Evolutionary conservation across 1,284 basidiomycete genomes (phyloP), one percentile per base, ranked within the genome.

Genomic region (Taiwanofungus camphoratus): DNA sequence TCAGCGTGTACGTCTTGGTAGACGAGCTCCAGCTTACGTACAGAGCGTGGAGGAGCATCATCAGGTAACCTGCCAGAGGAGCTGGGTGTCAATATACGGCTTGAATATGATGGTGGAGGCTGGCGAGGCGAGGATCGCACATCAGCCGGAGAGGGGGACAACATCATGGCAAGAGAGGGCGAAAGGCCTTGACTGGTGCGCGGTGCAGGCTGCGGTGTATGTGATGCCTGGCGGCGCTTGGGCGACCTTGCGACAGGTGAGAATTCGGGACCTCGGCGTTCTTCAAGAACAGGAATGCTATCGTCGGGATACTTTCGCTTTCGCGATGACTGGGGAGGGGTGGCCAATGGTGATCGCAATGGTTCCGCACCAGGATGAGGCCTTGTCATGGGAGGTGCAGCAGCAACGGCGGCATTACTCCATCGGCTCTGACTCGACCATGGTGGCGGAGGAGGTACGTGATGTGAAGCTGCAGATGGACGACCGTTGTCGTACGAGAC

Each of bases 361-460:
- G 32, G 49, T n/a, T 54, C 52, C 2, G 48, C 44, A 6, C 50
- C 39, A 2, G 45, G 53, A 22, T 52, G 57, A 39, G 48, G 44
- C 5, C 58, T 50, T 12, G 59, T 49, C 5, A 58, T 47, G 2
- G 60, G 55, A 18, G 64, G 53, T 15, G 52, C 56, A 33, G 63
- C 50, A 15, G 60, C 55, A 4, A 57, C 59, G 0, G 59, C 61
- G 19, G 62, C 61, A 39, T 46, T 58, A 44, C 55, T 62, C 59
- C 51, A 63, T 65, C 46, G 70, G 70, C 75, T 80, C 12, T 50
- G 76, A 41, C 73, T 65, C 13, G 79, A 79, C 83, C 82, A 85
- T 2, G 82, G 80, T n/a, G 82, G 79, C 0, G 79, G 78, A 0
- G 82, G 77, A 3, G 73, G 74, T 31, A 71, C 62, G 21, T 65